Evolutionary conservation across 352 stramenopile genomes (phyloP), one percentile per base, ranked within the genome.

Genomic region (Globisporangium ultimum): DNA sequence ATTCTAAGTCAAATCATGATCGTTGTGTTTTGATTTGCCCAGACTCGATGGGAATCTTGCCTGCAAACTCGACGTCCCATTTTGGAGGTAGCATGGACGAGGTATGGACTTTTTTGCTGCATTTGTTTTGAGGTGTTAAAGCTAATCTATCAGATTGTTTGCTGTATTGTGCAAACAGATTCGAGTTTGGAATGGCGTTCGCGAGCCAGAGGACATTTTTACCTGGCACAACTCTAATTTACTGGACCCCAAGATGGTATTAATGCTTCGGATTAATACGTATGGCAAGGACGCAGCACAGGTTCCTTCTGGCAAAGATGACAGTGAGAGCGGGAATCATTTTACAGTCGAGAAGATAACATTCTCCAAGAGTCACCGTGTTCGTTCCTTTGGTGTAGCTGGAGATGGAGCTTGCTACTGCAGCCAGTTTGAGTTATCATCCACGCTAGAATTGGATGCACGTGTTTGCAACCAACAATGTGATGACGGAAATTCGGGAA

Each of bases 61-160:
- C 47, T 14, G 52, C 56, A 10, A 43, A 48, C 14, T 14, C 28
- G 7, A 58, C 61, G 9, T 51, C 55, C n/a, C 24, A 53, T 10
- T 76, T 84, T 18, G 45, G 52, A 18, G 77, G 77, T 6, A 48
- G 47, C 17, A 71, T 87, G 43, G 77, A 87, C 47, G 78, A 85
- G 56, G 77, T 84, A 70, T 24, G 24, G 14, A 40, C 5, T 21
- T 32, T 12, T 17, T 22, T 48, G 18, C 41, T 49, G 47, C n/a
- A n/a, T 49, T 46, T 11, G 13, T 21, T 47, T 32, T 11, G n/a
- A n/a, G n/a, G n/a, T n/a, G n/a, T n/a, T n/a, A n/a, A n/a, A n/a
- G n/a, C n/a, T n/a, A n/a, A n/a, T n/a, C n/a, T n/a, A 28, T 3
- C 17, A 41, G 21, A 46, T 32, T n/a, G 2, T 32, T 24, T 2